Evolutionary conservation across 2,329 filamentous ascomycete species (phyloP), one percentile per base, ranked within the genome.

Genomic region (Fusarium vanettenii): DNA sequence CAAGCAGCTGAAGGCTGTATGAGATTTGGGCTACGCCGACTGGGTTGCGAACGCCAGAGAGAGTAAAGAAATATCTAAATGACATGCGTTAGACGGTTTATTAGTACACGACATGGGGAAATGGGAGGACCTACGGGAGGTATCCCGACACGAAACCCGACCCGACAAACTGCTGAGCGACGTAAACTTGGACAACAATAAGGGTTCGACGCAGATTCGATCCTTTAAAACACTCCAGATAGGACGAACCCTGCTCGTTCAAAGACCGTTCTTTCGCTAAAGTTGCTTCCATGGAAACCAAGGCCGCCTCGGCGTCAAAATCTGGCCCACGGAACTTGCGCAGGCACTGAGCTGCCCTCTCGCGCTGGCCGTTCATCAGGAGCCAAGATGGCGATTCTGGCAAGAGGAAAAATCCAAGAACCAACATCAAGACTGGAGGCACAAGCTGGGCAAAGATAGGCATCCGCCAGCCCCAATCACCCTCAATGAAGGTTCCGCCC

Each of bases 341-440:
- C 59, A 67, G 70, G 3, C 67, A 62, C 20, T 62, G 31, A 33
- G 66, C 69, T 9, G 85, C 85, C 16, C 82, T 81, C 2, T 82
- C 79, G 16, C 77, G 65, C n/a, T 80, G 79, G 4, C 81, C 82
- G 22, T 82, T 80, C 10, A 83, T 80, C 4, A 86, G 80, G 6
- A 86, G 81, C 82, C 84, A 87, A 69, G 85, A 86, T 0, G 86
- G 86, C 4, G 84, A 85, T 71, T 88, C 86, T 2, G 86, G 86
- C 18, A 85, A 25, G 0, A 55, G n/a, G 18, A 29, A 2, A 1
- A 55, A 27, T 5, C 48, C 48, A n/a, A 55, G 25, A 80, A 86
- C 66, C 3, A 86, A 79, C 1, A 85, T 41, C 39, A 41, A 77
- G 1, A 82, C 73, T 0, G 84, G 83, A 67, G 83, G 86, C 6